Conservation (phyloP, 2,329 filamentous ascomycete genomes). For the Phialemoniopsis sp. region DNA sequence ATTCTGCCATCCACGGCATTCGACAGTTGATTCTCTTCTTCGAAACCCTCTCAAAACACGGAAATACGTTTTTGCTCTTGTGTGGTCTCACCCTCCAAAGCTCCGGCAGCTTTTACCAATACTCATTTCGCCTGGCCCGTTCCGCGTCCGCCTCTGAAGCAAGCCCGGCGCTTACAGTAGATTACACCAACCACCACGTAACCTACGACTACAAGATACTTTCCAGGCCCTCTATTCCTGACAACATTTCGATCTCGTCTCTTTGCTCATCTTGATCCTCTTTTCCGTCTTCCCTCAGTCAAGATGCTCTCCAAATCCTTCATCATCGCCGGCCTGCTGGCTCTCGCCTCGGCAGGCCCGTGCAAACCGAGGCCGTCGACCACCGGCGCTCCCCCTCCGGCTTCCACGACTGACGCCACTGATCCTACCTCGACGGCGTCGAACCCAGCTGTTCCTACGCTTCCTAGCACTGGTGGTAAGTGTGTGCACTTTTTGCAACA, state of each 20-base stretch:
- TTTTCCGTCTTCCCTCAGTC: constrained; percentile 1
- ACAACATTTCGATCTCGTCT: background rate
- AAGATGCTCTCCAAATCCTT: constrained; percentile 7
- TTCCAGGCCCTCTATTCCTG: constrained; percentile 5
- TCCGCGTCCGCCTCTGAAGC: background rate
- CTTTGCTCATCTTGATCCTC: background rate
- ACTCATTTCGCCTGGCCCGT: background rate
- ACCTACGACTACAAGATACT: background rate
- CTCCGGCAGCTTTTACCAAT: constrained; percentile 1
- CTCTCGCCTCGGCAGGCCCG: constrained; percentile 8
- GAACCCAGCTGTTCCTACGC: constrained; percentile 12
- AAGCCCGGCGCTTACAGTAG: no score
- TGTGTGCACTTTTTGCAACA: constrained; percentile 1
- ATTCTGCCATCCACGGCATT: background rate
- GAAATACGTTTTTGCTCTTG: background rate
- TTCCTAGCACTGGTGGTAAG: constrained; percentile 35
- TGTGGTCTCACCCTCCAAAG: background rate
- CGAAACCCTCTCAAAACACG: background rate
- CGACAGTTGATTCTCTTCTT: background rate
- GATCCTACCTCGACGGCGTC: constrained; percentile 3
- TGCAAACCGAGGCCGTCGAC: constrained; percentile 6
- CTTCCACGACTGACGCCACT: background rate
- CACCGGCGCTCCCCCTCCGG: background rate
- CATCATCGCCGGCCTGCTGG: constrained; percentile 9
- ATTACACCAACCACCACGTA: no score